Evolutionary conservation across 2,329 filamentous ascomycete species (phyloP).

Genomic region (Cladosporium sp.): DNA sequence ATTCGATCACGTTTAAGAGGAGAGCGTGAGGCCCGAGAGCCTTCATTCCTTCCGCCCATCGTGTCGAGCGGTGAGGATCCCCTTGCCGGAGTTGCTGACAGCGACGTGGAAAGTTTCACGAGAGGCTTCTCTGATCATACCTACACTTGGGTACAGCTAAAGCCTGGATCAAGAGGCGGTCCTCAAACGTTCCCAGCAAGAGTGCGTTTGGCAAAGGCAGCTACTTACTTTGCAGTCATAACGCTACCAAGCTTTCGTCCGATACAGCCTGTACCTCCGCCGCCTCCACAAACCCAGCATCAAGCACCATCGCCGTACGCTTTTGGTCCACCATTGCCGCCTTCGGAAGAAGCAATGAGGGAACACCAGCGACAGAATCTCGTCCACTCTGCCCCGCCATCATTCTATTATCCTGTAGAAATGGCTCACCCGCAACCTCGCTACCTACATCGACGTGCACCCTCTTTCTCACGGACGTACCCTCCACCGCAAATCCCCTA

Average conservation of each 20-base stretch:
- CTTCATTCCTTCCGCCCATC: slow-evolving; percentile 53
- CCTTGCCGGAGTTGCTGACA: slow-evolving; percentile 42
- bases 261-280: slow-evolving; percentile 19
- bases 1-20: slow-evolving; percentile 48
- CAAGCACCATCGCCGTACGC: slow-evolving; percentile 5
- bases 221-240: slow-evolving; percentile 48
- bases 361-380: slow-evolving; percentile 20
- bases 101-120: slow-evolving; percentile 47
- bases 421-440: slow-evolving; percentile 20
- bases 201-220: slow-evolving; percentile 44
- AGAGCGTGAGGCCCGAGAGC: slow-evolving; percentile 50
- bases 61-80: slow-evolving; percentile 45
- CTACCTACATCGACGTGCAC: slow-evolving; percentile 17
- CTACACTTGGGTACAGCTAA: slow-evolving; percentile 41
- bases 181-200: slow-evolving; percentile 38
- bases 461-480: slow-evolving; percentile 14
- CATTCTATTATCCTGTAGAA: slow-evolving; percentile 21
- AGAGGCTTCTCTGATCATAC: slow-evolving; percentile 45
- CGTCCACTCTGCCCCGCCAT: slow-evolving; percentile 26
- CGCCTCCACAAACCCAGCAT: neutral
- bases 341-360: slow-evolving; percentile 18
- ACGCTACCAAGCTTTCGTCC: slow-evolving; percentile 39
- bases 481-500: slow-evolving; percentile 20
- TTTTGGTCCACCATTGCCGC: slow-evolving; percentile 19
- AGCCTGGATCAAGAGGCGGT: slow-evolving; percentile 33